Evolutionary conservation across 148 eudicot genomes (phyloP).

Genomic region (Rhododendron mucronatum): DNA sequence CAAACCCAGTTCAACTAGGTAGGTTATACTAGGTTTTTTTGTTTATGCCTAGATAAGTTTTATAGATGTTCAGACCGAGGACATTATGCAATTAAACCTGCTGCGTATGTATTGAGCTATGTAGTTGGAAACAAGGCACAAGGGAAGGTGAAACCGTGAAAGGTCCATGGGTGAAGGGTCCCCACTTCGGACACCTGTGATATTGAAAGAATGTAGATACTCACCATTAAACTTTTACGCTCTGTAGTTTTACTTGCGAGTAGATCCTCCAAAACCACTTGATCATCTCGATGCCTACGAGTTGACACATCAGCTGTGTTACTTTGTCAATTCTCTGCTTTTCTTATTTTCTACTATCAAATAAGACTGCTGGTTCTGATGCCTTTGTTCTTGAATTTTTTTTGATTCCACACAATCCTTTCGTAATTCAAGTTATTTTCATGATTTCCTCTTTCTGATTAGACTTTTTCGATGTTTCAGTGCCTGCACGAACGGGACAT

Average conservation of each 20-base stretch:
- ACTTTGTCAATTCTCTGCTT: not conserved
- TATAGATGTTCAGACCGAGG: not conserved
- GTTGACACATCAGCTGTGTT: not conserved
- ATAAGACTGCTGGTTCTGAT: not conserved
- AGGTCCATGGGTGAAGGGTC: not conserved
- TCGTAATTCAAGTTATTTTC: not conserved
- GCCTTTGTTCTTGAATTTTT: not conserved
- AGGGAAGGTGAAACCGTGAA: not conserved
- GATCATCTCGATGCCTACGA: not conserved
- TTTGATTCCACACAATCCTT: not conserved
- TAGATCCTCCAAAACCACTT: not conserved
- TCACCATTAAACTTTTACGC: not conserved
- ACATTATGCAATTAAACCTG: not conserved
- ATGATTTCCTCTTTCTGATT: constrained; percentile 1
- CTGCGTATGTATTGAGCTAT: not conserved
- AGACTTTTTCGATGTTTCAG: constrained; percentile 1
- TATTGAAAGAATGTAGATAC: not conserved
- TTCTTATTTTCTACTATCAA: not conserved
- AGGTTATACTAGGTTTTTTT: not conserved
- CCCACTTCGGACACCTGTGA: not conserved
- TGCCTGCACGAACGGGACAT: not conserved
- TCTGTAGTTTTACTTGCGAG: not conserved
- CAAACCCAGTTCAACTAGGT: not conserved
- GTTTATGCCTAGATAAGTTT: not conserved
- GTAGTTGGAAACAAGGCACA: not conserved